A percentile compares a stretch with the other conserved stretches of the same genome.
phyloP scores from a whole-genome alignment of 2,329 filamentous ascomycete species.

The Nothophaeocryptopus gaeumannii region DNA sequence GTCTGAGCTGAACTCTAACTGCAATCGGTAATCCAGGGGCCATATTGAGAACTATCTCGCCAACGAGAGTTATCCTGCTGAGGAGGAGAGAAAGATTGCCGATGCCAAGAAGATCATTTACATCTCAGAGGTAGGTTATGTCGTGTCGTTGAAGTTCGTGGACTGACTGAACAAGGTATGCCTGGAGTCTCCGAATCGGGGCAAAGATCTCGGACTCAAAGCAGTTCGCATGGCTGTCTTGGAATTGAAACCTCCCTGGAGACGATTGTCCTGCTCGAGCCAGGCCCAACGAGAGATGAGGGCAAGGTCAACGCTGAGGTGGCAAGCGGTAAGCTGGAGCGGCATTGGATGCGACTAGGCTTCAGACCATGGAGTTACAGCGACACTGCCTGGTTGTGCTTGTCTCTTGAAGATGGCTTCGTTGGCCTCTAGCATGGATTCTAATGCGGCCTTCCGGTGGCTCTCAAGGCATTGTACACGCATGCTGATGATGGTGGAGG shows the following conservation, averaged over 20 bases:
- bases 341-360: constrained; percentile 21
- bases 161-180: constrained; percentile 10
- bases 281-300: constrained; percentile 12
- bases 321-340: constrained; percentile 18
- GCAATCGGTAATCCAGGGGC: not conserved
- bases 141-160: not conserved
- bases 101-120: constrained; percentile 11
- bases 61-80: constrained; percentile 17
- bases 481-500: constrained; percentile 15
- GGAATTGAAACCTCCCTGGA: constrained; percentile 2
- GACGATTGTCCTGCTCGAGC: constrained; percentile 18
- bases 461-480: constrained; percentile 8
- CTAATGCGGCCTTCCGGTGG: constrained; percentile 4
- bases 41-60: constrained; percentile 23
- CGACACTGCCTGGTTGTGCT: constrained; percentile 22
- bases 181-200: constrained; percentile 7
- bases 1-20: too few relatives aligned
- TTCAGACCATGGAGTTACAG: constrained; percentile 24
- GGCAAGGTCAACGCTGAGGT: not conserved
- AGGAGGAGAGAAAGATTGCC: constrained; percentile 7
- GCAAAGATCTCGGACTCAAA: constrained; percentile 10
- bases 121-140: not conserved
- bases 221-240: constrained; percentile 11
- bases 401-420: constrained; percentile 9
- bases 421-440: not conserved